Evolutionary conservation across 1,284 basidiomycete species (phyloP).

Genomic region (Cryptococcus wingfieldii): DNA sequence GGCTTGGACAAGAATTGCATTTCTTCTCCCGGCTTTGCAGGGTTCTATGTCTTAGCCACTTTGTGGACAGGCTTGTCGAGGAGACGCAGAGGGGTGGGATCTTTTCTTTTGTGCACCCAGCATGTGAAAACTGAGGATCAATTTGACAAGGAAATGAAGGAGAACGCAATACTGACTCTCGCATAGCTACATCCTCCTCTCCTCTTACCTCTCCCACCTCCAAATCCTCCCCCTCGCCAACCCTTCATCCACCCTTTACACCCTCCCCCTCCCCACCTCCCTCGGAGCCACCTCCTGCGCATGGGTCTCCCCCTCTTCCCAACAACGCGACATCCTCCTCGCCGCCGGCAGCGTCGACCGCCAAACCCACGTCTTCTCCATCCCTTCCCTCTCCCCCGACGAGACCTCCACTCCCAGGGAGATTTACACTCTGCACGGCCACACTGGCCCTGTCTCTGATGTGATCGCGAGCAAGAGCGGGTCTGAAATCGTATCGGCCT

Average conservation of each 20-base stretch:
- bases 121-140: too few species aligned
- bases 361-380: constrained; percentile 61
- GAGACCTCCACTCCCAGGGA: constrained; percentile 53
- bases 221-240: constrained; percentile 60
- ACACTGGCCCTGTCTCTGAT: constrained; percentile 68
- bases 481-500: constrained; percentile 63
- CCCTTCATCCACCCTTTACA: constrained; percentile 28
- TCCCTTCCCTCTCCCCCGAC: constrained; percentile 51
- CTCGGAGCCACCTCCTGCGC: constrained; percentile 67
- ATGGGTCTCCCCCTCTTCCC: constrained; percentile 53
- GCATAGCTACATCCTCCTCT: constrained; percentile 65
- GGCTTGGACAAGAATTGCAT: too few species aligned
- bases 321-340: constrained; percentile 51
- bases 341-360: constrained; percentile 81
- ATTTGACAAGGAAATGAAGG: too few species aligned
- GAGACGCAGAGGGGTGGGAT: too few species aligned
- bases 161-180: background rate
- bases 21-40: too few species aligned
- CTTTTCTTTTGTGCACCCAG: too few species aligned
- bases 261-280: constrained; percentile 44
- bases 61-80: too few species aligned
- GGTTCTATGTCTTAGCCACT: too few species aligned
- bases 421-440: constrained; percentile 60
- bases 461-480: constrained; percentile 58
- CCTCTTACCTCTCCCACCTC: constrained; percentile 73